phyloP scores from a whole-genome alignment of 2,329 filamentous ascomycete genomes.

The Rosellinia necatrix region DNA sequence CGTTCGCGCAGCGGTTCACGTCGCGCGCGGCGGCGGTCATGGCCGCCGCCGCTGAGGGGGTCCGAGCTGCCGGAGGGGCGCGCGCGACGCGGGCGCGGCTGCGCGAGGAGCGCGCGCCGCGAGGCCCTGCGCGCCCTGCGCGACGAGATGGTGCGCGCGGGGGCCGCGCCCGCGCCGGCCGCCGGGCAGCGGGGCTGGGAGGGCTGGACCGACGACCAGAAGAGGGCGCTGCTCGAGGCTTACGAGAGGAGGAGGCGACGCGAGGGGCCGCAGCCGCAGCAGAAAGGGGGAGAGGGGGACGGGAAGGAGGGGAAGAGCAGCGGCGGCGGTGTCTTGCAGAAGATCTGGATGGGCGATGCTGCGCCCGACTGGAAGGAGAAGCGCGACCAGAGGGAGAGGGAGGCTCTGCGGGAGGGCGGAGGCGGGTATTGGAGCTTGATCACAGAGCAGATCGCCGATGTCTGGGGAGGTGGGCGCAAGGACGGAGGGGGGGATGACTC shows the following conservation, averaged over 20 bases:
- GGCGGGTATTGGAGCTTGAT: slow-evolving; percentile 62
- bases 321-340: slow-evolving; percentile 45
- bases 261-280: not conserved
- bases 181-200: slow-evolving; percentile 39
- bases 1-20: slow-evolving; percentile 54
- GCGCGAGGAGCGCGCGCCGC: slow-evolving; percentile 48
- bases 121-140: slow-evolving; percentile 33
- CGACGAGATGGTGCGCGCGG: slow-evolving; percentile 14
- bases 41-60: slow-evolving; percentile 51
- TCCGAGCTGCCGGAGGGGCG: slow-evolving; percentile 62
- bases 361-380: slow-evolving; percentile 58
- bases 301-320: not conserved
- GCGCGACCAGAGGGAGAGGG: slow-evolving; percentile 55
- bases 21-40: slow-evolving; percentile 48
- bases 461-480: slow-evolving; percentile 43
- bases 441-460: slow-evolving; percentile 60
- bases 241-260: slow-evolving; percentile 17
- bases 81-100: slow-evolving; percentile 52
- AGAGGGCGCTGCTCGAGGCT: slow-evolving; percentile 21
- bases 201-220: slow-evolving; percentile 26
- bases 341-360: slow-evolving; percentile 64
- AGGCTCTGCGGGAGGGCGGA: slow-evolving; percentile 57
- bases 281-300: slow-evolving; percentile 18
- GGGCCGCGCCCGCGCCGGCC: slow-evolving; percentile 30
- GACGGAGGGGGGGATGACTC: slow-evolving; percentile 39